phyloP scores from a whole-genome alignment of 441 rosid species.

The Capsella rubella region DNA sequence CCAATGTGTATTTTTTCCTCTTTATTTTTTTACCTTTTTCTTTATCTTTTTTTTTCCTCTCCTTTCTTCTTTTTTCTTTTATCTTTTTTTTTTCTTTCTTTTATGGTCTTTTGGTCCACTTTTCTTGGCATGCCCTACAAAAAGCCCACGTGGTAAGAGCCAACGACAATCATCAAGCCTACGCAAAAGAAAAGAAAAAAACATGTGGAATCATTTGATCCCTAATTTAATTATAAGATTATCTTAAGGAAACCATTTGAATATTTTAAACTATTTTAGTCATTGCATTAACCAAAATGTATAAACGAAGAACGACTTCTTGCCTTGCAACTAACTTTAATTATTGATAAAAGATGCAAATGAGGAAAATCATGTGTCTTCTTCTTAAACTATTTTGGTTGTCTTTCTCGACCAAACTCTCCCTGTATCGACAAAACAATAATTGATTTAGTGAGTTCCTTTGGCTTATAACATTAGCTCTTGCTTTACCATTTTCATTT shows the following conservation, averaged over 20 bases:
- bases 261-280: background rate
- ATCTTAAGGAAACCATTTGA: constrained; percentile 2
- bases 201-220: constrained; percentile 30
- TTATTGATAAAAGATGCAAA: constrained; percentile 11
- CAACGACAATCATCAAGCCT: constrained; percentile 43
- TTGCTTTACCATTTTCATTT: background rate
- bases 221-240: background rate
- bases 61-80: background rate
- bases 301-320: constrained; percentile 9
- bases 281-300: constrained; percentile 24
- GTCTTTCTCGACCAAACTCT: constrained; percentile 15
- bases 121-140: constrained; percentile 41
- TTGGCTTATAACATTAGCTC: background rate
- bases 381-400: background rate
- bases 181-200: constrained; percentile 6
- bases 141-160: constrained; percentile 43
- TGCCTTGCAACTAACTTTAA: constrained; percentile 24
- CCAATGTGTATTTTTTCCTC: constrained; percentile 25
- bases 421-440: constrained; percentile 1
- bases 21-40: background rate
- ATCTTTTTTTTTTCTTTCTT: background rate
- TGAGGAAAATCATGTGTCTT: constrained; percentile 24
- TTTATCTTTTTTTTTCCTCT: constrained; percentile 8
- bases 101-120: constrained; percentile 47
- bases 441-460: constrained; percentile 9